Percentiles rank a stretch among this genome's conserved stretches.
Conservation (phyloP, 1,139 yeast genomes). For the Pichia sp. region DNA sequence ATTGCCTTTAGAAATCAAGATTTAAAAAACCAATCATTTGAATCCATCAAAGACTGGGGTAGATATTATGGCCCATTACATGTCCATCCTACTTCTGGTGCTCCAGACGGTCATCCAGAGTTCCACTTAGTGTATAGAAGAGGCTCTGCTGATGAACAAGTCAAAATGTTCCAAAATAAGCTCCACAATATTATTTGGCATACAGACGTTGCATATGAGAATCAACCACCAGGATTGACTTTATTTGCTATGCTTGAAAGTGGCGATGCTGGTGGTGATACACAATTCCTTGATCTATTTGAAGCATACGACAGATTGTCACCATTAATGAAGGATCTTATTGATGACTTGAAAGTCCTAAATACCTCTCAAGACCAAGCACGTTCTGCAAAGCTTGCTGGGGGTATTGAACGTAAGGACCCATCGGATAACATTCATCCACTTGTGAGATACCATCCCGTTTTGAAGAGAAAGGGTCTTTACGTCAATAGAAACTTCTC, state of each 20-base stretch:
- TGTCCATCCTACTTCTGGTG: conserved; percentile 66
- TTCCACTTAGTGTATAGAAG: conserved; percentile 55
- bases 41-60: conserved; percentile 45
- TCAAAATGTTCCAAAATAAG: conserved; percentile 31
- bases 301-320: conserved; percentile 68
- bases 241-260: conserved; percentile 56
- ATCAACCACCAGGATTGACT: conserved; percentile 64
- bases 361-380: conserved; percentile 73
- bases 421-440: conserved; percentile 60
- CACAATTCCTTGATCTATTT: conserved; percentile 56
- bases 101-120: conserved; percentile 52
- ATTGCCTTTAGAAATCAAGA: conserved; percentile 63
- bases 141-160: conserved; percentile 33
- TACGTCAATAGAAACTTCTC: conserved; percentile 58
- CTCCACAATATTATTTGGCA: conserved; percentile 45
- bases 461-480: conserved; percentile 52
- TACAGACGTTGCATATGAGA: conserved; percentile 62
- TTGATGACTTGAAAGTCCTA: conserved; percentile 51
- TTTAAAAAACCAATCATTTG: conserved; percentile 49
- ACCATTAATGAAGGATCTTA: conserved; percentile 47
- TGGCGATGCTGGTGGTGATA: conserved; percentile 63
- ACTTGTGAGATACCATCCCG: conserved; percentile 62
- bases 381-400: conserved; percentile 40
- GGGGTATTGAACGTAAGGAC: conserved; percentile 59
- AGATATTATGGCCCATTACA: conserved; percentile 61